Evolutionary conservation across 345 rosid genomes (phyloP).

Genomic region (Eucalyptus sp.): DNA sequence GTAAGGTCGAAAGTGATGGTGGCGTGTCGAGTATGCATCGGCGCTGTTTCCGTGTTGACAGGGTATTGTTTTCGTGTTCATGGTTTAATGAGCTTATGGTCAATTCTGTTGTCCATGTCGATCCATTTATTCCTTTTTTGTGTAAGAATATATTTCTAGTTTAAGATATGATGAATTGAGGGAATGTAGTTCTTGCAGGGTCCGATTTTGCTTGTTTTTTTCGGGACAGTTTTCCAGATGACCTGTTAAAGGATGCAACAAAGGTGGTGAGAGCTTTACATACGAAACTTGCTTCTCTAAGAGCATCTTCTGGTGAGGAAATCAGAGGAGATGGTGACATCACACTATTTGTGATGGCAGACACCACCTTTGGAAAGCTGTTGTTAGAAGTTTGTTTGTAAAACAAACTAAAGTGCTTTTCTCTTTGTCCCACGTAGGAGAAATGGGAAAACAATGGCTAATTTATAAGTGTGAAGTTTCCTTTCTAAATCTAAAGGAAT

Average conservation of each 20-base stretch:
- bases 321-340: constrained; percentile 27
- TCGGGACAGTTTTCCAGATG: constrained; percentile 77
- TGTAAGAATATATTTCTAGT: not conserved
- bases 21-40: not conserved
- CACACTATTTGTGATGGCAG: constrained; percentile 77
- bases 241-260: constrained; percentile 53
- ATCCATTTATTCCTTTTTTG: not conserved
- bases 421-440: too few species aligned
- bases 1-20: not conserved
- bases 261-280: constrained; percentile 41
- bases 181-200: not conserved
- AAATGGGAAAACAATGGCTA: too few species aligned
- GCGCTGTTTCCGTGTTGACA: not conserved
- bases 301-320: constrained; percentile 2
- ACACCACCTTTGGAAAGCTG: constrained; percentile 85
- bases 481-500: too few species aligned
- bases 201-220: not conserved
- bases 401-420: too few species aligned
- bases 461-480: too few species aligned
- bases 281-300: constrained; percentile 17
- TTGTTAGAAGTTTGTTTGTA: too few species aligned
- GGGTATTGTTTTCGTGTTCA: not conserved
- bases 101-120: not conserved
- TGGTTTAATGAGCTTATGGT: not conserved
- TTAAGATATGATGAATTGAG: not conserved